phyloP scores from a whole-genome alignment of 1,139 yeast species.

The Diutina rugosa region DNA sequence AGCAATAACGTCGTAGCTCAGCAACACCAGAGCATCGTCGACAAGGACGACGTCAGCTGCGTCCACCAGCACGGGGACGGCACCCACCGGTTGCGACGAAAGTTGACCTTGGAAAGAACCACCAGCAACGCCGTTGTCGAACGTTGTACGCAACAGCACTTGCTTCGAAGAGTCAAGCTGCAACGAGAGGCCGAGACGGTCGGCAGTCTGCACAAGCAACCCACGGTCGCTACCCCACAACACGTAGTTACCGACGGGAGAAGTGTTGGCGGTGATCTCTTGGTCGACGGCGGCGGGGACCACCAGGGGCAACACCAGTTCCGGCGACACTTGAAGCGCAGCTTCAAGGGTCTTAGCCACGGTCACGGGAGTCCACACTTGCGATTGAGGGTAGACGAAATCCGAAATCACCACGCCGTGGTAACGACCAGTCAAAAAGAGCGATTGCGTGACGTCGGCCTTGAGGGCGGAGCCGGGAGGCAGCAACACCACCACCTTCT shows the following conservation, averaged over 20 bases:
- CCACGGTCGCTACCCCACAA: constrained; percentile 64
- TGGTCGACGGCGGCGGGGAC: constrained; percentile 6
- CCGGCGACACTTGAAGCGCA: constrained; percentile 22
- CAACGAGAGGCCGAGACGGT: constrained; percentile 58
- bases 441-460: constrained; percentile 63
- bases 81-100: constrained; percentile 10
- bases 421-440: constrained; percentile 40
- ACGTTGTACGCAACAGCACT: constrained; percentile 49
- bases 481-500: constrained; percentile 53
- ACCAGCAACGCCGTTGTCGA: constrained; percentile 58
- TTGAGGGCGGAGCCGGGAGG: constrained; percentile 40
- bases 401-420: constrained; percentile 31
- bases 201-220: constrained; percentile 40
- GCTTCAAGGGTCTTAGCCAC: constrained; percentile 38
- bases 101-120: constrained; percentile 62
- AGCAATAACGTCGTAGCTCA: constrained; percentile 46
- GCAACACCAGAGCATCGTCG: constrained; percentile 42
- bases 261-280: constrained; percentile 23
- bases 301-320: constrained; percentile 7
- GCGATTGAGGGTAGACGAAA: constrained; percentile 36
- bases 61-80: constrained; percentile 29
- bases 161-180: constrained; percentile 48
- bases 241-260: constrained; percentile 38
- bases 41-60: constrained; percentile 53
- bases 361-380: constrained; percentile 46